Conservation (phyloP, 495 filamentous ascomycete genomes). For the Xanthoparmelia taractica region DNA sequence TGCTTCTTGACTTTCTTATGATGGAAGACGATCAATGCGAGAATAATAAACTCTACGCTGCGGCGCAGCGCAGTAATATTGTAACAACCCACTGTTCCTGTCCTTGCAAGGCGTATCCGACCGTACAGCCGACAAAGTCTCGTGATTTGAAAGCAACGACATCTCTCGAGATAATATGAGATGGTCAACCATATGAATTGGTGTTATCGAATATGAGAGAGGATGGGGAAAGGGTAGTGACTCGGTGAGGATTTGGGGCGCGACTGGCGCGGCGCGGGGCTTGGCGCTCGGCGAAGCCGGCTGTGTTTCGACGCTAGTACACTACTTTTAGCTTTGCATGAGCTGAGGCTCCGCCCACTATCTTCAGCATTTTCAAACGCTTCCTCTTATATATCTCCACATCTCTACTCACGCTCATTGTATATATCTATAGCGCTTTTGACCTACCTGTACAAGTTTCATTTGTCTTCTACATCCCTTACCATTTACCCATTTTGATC, state of each 20-base stretch:
- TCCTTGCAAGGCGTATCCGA: not conserved
- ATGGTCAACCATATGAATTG: not conserved
- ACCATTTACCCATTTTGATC: not conserved
- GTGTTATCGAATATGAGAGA: not conserved
- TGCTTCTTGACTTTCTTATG: not conserved
- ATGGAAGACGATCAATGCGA: not conserved
- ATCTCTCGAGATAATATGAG: not conserved
- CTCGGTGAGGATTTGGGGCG: too few species aligned
- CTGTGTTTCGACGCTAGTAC: not conserved
- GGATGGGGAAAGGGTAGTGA: not conserved
- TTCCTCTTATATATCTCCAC: not conserved
- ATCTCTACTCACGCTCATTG: not conserved
- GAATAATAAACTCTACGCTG: not conserved
- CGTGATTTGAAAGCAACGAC: not conserved
- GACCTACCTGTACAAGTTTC: not conserved
- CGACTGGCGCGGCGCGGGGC: not conserved
- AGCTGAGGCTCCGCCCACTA: slow-evolving; percentile 5
- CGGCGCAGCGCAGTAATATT: not conserved
- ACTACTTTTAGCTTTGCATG: too few species aligned
- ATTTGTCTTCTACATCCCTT: not conserved
- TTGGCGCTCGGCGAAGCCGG: slow-evolving; percentile 5
- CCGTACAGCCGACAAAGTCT: not conserved
- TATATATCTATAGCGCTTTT: not conserved
- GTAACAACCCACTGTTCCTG: not conserved
- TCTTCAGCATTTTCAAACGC: not conserved